These are phyloP conservation scores for Fusarium oligoseptatum DNA, from an alignment of 2,329 filamentous ascomycete genomes.

Conservation along the genomic window DNA sequence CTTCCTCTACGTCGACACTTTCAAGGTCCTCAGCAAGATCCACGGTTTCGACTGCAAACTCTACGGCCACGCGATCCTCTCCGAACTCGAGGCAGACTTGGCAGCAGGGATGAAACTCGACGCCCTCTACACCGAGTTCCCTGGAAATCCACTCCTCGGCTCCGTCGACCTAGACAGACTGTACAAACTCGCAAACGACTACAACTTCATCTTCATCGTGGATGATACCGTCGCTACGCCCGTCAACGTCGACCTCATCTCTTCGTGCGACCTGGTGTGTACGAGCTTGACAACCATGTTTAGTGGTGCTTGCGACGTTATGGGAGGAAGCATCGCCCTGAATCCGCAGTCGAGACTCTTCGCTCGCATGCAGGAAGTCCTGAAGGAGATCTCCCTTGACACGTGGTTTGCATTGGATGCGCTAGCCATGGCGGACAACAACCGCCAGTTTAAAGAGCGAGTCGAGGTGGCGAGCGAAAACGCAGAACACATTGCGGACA, in stretches of 20 bases:
- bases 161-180: constrained; percentile 48
- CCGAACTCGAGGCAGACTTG: constrained; percentile 56
- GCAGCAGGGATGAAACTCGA: constrained; percentile 54
- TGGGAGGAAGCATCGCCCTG: constrained; percentile 61
- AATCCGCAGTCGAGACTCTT: constrained; percentile 57
- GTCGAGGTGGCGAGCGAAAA: constrained; percentile 48
- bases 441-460: constrained; percentile 52
- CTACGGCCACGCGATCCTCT: constrained; percentile 56
- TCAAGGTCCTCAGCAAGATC: constrained; percentile 48
- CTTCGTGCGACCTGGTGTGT: constrained; percentile 62
- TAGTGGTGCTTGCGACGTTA: constrained; percentile 66
- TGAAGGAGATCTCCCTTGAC: constrained; percentile 39
- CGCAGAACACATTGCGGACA: constrained; percentile 43
- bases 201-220: constrained; percentile 57
- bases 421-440: constrained; percentile 55
- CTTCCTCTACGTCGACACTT: constrained; percentile 49
- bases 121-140: constrained; percentile 62
- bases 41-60: constrained; percentile 54
- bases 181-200: constrained; percentile 48
- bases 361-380: constrained; percentile 41
- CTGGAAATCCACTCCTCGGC: constrained; percentile 50
- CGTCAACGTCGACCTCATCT: constrained; percentile 60
- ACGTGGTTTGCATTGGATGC: constrained; percentile 45
- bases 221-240: constrained; percentile 62
- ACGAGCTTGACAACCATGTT: constrained; percentile 68